Percentiles rank a stretch among this genome's conserved stretches.
These are phyloP conservation scores for Sindora glabra DNA, from an alignment of 306 rosid species.

Conservation along the genomic window DNA sequence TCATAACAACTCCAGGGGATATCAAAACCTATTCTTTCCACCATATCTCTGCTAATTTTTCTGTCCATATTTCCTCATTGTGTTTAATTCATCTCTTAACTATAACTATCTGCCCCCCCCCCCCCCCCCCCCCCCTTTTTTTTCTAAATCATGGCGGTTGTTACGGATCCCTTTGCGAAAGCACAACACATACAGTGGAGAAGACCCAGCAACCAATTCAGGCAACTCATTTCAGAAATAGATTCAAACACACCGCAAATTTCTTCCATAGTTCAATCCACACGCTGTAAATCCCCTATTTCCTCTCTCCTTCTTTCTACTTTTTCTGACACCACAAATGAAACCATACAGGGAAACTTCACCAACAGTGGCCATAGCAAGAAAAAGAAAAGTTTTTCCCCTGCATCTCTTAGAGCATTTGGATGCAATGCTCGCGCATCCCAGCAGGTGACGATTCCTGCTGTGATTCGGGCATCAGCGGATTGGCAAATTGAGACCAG, in stretches of 20 bases:
- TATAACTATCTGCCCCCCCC: no score
- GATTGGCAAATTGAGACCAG: conserved; percentile 71
- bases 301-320: conserved; percentile 71
- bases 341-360: conserved; percentile 26
- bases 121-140: conserved; percentile 1
- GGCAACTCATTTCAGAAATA: conserved; percentile 45
- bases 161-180: conserved; percentile 25
- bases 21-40: neutral
- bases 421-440: conserved; percentile 79
- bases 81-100: conserved; percentile 2
- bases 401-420: conserved; percentile 63
- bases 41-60: neutral
- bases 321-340: conserved; percentile 41
- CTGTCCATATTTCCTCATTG: neutral
- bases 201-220: conserved; percentile 56
- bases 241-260: conserved; percentile 49
- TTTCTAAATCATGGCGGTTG: conserved; percentile 45
- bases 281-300: conserved; percentile 72
- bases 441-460: conserved; percentile 84
- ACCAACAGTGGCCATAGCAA: conserved; percentile 8
- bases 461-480: conserved; percentile 62
- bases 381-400: conserved; percentile 50
- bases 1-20: conserved; percentile 36
- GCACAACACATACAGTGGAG: conserved; percentile 58
- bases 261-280: conserved; percentile 50